A percentile compares a stretch with the other conserved stretches of the same genome.
Evolutionary conservation across 179 eudicot genomes (phyloP).

Genomic region (Carnegiea gigantea): DNA sequence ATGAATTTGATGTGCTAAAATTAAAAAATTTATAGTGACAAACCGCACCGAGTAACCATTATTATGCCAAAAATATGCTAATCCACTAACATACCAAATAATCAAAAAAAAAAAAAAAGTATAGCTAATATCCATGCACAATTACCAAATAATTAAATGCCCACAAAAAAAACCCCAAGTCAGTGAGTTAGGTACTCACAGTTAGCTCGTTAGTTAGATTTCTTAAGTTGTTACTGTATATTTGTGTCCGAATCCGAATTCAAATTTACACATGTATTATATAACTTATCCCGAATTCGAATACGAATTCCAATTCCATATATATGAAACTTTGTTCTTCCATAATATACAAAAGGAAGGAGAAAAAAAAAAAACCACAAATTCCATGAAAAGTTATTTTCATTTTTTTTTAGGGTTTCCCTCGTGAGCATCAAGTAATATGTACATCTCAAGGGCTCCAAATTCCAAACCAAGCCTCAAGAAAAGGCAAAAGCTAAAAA

Average conservation of each 20-base stretch:
- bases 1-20: not conserved
- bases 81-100: not conserved
- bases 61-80: not conserved
- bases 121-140: not conserved
- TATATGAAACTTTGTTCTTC: not conserved
- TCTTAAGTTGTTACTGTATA: too few relatives aligned
- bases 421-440: conserved; percentile 14
- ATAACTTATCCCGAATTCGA: too few relatives aligned
- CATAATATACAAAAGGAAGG: not conserved
- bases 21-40: not conserved
- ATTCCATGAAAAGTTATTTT: not conserved
- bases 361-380: not conserved
- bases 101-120: too few relatives aligned
- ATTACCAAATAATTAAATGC: not conserved
- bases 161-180: too few relatives aligned
- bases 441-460: conserved; percentile 20
- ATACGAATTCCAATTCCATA: too few relatives aligned
- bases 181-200: too few relatives aligned
- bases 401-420: not conserved
- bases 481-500: not conserved
- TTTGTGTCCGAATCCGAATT: too few relatives aligned
- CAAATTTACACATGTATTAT: too few relatives aligned
- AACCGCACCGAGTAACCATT: not conserved
- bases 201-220: too few relatives aligned
- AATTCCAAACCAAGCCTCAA: not conserved